A percentile compares a stretch with the other conserved stretches of the same genome.
These are phyloP conservation scores for Trichoderma harzianum DNA, from an alignment of 2,329 filamentous ascomycete species.

Conservation along the genomic window DNA sequence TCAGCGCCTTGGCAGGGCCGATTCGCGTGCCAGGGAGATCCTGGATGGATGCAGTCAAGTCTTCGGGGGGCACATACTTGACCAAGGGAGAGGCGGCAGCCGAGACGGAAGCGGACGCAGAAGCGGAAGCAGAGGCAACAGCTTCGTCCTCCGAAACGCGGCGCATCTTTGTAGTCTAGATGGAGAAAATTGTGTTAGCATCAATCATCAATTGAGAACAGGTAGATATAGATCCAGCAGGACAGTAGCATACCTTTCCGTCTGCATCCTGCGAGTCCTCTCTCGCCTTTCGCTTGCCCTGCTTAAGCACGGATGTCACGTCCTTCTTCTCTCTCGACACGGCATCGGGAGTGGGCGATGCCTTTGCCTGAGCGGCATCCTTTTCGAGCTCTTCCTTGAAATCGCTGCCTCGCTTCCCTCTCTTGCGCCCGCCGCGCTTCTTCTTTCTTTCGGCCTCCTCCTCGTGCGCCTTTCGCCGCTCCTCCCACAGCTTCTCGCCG, in stretches of 20 bases:
- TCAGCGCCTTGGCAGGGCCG: constrained; percentile 65
- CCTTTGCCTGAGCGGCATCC: constrained; percentile 33
- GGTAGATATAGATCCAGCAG: neutral
- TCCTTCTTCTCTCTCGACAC: constrained; percentile 50
- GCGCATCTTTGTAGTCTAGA: constrained; percentile 44
- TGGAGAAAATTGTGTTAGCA: constrained; percentile 17
- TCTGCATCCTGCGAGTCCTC: constrained; percentile 55
- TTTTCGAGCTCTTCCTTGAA: constrained; percentile 58
- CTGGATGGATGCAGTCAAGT: constrained; percentile 48
- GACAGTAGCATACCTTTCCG: constrained; percentile 40
- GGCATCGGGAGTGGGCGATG: constrained; percentile 40
- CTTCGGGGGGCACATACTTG: constrained; percentile 48
- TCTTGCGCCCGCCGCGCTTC: constrained; percentile 60
- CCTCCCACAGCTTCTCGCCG: constrained; percentile 86
- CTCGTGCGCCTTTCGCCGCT: constrained; percentile 59
- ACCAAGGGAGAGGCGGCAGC: constrained; percentile 30
- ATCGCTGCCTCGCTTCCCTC: constrained; percentile 65
- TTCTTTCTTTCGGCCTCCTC: constrained; percentile 58
- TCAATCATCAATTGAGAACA: neutral
- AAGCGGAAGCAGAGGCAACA: constrained; percentile 28
- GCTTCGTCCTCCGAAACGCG: constrained; percentile 52
- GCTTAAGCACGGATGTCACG: constrained; percentile 42
- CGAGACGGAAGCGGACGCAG: neutral
- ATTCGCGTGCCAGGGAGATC: constrained; percentile 63
- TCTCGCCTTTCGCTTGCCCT: constrained; percentile 55